Evolutionary conservation across 1,139 yeast genomes (phyloP).

Genomic region (Candida gigantensis): DNA sequence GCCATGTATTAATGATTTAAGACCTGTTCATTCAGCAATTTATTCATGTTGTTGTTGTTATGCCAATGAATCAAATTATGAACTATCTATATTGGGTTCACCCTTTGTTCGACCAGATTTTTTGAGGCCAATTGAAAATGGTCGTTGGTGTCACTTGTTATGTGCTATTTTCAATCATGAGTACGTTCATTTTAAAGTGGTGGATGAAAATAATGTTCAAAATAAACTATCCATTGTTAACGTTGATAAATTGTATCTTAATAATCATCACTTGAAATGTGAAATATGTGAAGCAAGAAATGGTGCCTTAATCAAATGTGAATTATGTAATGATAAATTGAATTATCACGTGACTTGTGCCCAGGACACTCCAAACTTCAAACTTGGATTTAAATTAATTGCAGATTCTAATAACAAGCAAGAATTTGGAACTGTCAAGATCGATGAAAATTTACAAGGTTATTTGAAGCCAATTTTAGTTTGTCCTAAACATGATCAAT

Average conservation of each 20-base stretch:
- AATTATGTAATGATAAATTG: slow-evolving; percentile 23
- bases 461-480: slow-evolving; percentile 41
- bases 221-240: slow-evolving; percentile 29
- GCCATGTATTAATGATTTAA: slow-evolving; percentile 69
- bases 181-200: slow-evolving; percentile 14
- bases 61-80: slow-evolving; percentile 50
- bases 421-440: slow-evolving; percentile 18
- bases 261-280: slow-evolving; percentile 23
- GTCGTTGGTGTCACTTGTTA: slow-evolving; percentile 78
- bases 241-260: slow-evolving; percentile 30
- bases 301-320: slow-evolving; percentile 36
- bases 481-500: slow-evolving; percentile 42
- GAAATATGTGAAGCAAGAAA: slow-evolving; percentile 32
- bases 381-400: slow-evolving; percentile 48
- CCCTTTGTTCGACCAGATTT: slow-evolving; percentile 57
- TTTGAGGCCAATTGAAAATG: slow-evolving; percentile 67
- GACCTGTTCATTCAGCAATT: slow-evolving; percentile 57
- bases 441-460: slow-evolving; percentile 35
- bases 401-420: slow-evolving; percentile 10
- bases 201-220: slow-evolving; percentile 8
- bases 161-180: slow-evolving; percentile 62
- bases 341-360: slow-evolving; percentile 71
- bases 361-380: slow-evolving; percentile 44
- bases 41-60: slow-evolving; percentile 73
- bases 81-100: slow-evolving; percentile 44